Base-by-base conservation (phyloP, 768 basidiomycete genomes). In the Boletales sp. region DNA sequence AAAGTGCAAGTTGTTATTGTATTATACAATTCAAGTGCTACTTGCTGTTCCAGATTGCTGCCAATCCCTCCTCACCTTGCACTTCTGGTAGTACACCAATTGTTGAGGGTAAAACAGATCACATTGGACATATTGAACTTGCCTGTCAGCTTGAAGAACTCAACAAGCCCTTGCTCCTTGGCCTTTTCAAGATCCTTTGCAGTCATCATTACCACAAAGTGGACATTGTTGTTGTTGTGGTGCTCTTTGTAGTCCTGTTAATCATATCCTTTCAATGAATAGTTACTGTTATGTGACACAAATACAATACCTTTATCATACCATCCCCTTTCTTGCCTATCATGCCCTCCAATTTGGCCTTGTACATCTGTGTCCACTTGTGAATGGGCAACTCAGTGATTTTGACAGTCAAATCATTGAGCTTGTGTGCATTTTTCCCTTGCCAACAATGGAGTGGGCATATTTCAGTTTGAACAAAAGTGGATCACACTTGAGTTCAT, bases 61-160 rank as follows among this genome's bases (percentile, higher is more conserved):
- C 8, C 21, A 49, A 4, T 5, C 12, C 5, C 28, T 38, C 43
- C n/a, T n/a, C 45, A 87, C 94, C 82, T 99, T 99, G 66, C 96
- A 87, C 60, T 92, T 91, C 72, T 94, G 93, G 66, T 99, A 99
- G 70, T 81, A 93, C 25, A 89, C 84, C 56, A 99, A 71, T 14
- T 96, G 83, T 49, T 83, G 73, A 25, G 90, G 88, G 64, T 90
- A 99, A 99, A 99, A 70, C 92, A 94, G 15, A 98, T 96, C 96
- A 99, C 97, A 73, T 99, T 99, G 65, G 82, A 80, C 14, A 92
- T 96, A 67, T 78, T 87, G 67, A 99, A 71, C 67, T 94, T 90
- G 41, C 78, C 70, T 13, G 83, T 83, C 54, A 97, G 73, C 70
- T 93, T 95, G 84, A 99, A 97, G 66, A 82, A 90, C 67, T 96